Evolutionary conservation across 352 stramenopile species (phyloP).

Genomic region (Phytopythium kandeliae): DNA sequence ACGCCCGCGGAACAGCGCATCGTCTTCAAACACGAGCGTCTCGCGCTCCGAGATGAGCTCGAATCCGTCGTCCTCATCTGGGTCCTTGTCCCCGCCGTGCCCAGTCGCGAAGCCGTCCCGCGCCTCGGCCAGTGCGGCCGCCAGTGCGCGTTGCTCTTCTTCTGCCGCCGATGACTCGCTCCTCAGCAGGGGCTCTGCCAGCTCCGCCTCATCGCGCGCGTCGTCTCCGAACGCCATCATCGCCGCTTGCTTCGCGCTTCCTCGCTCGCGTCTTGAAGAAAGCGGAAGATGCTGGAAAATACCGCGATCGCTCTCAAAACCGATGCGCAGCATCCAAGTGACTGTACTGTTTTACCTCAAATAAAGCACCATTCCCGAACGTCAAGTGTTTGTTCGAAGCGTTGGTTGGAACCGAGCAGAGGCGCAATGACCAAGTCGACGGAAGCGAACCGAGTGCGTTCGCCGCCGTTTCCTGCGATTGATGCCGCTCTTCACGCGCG

Average conservation of each 20-base stretch:
- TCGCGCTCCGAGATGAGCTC: slow-evolving; percentile 70
- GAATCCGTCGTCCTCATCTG: slow-evolving; percentile 30
- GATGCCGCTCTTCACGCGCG: not conserved
- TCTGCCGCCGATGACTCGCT: slow-evolving; percentile 5
- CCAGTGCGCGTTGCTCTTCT: slow-evolving; percentile 2
- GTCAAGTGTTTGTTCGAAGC: no score
- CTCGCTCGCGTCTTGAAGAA: no score
- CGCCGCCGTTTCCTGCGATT: not conserved
- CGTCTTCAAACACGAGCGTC: slow-evolving; percentile 76
- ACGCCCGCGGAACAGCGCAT: slow-evolving; percentile 21
- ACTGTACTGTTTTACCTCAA: no score
- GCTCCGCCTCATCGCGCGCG: slow-evolving; percentile 5
- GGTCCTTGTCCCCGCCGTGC: slow-evolving; percentile 1
- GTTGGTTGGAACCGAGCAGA: not conserved
- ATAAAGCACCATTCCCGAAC: no score
- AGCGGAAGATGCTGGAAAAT: no score
- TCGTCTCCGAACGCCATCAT: slow-evolving; percentile 47
- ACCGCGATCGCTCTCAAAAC: no score
- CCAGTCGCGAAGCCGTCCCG: no score
- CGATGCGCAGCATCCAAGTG: no score
- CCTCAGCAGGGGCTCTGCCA: slow-evolving; percentile 23
- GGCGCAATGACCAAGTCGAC: slow-evolving; percentile 47
- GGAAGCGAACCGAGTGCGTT: slow-evolving; percentile 53
- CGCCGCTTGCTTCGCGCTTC: no score
- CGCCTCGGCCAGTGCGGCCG: slow-evolving; percentile 3